These are phyloP conservation scores for Zalerion maritima DNA, from an alignment of 495 filamentous ascomycete genomes.

Conservation along the genomic window DNA sequence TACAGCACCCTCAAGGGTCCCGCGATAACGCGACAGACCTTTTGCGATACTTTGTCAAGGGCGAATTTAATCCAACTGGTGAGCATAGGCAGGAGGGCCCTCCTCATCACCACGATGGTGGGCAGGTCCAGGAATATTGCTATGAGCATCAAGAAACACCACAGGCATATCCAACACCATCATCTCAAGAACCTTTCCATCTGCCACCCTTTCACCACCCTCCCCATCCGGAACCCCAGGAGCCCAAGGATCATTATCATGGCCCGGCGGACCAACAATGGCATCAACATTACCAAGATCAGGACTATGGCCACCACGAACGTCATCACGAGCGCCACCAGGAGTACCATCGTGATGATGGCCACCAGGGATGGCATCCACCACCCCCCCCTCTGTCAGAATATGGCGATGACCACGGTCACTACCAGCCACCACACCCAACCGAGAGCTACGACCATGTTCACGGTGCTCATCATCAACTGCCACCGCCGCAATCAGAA, in stretches of 20 bases:
- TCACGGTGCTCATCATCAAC: no score
- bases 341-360: slow-evolving; percentile 5
- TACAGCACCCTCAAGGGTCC: slow-evolving; percentile 2
- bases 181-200: slow-evolving; percentile 9
- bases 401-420: no score
- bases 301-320: slow-evolving; percentile 5
- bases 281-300: slow-evolving; percentile 7
- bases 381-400: background rate
- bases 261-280: no score
- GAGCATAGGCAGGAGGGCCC: no score
- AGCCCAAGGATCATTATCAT: no score
- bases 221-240: no score
- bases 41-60: slow-evolving; percentile 37
- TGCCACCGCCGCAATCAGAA: no score
- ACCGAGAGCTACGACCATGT: no score
- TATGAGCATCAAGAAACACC: slow-evolving; percentile 4
- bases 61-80: slow-evolving; percentile 28
- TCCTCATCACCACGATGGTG: slow-evolving; percentile 4
- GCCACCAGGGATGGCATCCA: slow-evolving; percentile 5
- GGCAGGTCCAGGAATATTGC: slow-evolving; percentile 14
- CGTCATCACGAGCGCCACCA: slow-evolving; percentile 6
- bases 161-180: slow-evolving; percentile 7
- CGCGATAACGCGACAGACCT: slow-evolving; percentile 19
- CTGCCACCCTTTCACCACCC: no score
- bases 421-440: no score